Evolutionary conservation across 805 yeast genomes (phyloP).

Genomic region (Cyberlindnera euphorbiae): DNA sequence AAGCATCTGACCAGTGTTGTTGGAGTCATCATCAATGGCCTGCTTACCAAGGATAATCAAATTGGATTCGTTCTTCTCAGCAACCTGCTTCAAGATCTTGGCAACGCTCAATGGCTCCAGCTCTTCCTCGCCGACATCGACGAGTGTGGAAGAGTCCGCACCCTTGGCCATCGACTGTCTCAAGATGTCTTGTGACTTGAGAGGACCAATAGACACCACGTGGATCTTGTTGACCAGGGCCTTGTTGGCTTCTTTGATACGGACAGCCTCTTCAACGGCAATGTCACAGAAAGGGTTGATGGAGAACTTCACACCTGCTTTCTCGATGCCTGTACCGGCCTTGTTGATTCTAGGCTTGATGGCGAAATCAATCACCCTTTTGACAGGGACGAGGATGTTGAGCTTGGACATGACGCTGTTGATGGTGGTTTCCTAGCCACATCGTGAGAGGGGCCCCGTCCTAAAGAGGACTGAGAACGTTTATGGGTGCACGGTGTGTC

Average conservation of each 20-base stretch:
- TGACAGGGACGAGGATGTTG: slow-evolving; percentile 86
- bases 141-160: slow-evolving; percentile 77
- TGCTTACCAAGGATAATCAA: slow-evolving; percentile 91
- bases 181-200: slow-evolving; percentile 82
- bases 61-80: slow-evolving; percentile 66
- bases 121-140: slow-evolving; percentile 68
- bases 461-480: too few relatives aligned
- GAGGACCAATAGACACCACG: slow-evolving; percentile 87
- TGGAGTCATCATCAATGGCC: slow-evolving; percentile 92
- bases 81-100: slow-evolving; percentile 70
- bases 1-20: slow-evolving; percentile 94
- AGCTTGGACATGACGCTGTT: slow-evolving; percentile 43
- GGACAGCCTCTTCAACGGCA: slow-evolving; percentile 92
- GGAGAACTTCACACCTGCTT: slow-evolving; percentile 85
- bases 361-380: slow-evolving; percentile 91
- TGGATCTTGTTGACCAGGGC: slow-evolving; percentile 73
- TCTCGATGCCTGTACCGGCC: slow-evolving; percentile 71
- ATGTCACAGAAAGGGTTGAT: slow-evolving; percentile 98
- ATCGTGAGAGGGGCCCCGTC: too few relatives aligned
- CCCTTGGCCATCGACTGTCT: slow-evolving; percentile 94
- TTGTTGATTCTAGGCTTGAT: slow-evolving; percentile 89
- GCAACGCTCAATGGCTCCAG: slow-evolving; percentile 90
- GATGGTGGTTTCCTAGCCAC: too few relatives aligned
- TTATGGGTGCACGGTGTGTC: too few relatives aligned
- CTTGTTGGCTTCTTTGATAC: slow-evolving; percentile 63